A percentile compares a stretch with the other conserved stretches of the same genome.
These are phyloP conservation scores for Paxillus ammoniavirescens DNA, from an alignment of 768 basidiomycete species.

Conservation along the genomic window DNA sequence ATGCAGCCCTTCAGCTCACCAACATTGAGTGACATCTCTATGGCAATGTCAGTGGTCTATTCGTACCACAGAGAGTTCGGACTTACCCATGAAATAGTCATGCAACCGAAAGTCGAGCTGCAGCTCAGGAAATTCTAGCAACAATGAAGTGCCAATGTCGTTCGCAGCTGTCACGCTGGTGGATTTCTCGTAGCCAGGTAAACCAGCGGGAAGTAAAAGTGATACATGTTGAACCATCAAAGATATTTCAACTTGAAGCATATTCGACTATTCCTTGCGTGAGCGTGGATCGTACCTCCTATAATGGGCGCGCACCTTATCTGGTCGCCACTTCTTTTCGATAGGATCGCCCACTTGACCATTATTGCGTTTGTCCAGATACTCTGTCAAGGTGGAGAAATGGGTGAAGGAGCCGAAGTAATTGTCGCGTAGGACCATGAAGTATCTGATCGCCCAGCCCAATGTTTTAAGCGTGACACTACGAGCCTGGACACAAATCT, in stretches of 20 bases:
- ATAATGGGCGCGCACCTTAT: conserved; percentile 49
- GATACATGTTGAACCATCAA: conserved; percentile 51
- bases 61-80: background rate
- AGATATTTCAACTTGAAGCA: conserved; percentile 71
- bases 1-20: conserved; percentile 57
- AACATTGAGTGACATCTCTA: conserved; percentile 80
- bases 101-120: conserved; percentile 78
- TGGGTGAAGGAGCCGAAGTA: conserved; percentile 95
- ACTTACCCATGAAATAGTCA: conserved; percentile 85
- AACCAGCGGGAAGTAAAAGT: conserved; percentile 63
- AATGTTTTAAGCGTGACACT: conserved; percentile 65
- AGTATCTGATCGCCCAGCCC: conserved; percentile 87
- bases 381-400: conserved; percentile 86
- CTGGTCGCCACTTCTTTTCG: conserved; percentile 72
- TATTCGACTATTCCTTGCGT: conserved; percentile 62
- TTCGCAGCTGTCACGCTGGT: conserved; percentile 23
- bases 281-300: conserved; percentile 1
- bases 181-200: conserved; percentile 57
- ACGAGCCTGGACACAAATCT: conserved; percentile 36
- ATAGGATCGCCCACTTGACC: conserved; percentile 79
- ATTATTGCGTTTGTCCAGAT: conserved; percentile 63
- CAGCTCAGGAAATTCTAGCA: conserved; percentile 61
- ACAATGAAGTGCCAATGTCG: conserved; percentile 52
- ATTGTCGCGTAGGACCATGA: conserved; percentile 89
- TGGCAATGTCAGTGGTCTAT: conserved; percentile 8